Base-by-base conservation (phyloP, 2,329 filamentous ascomycete species). In the Neonectria punicea region DNA sequence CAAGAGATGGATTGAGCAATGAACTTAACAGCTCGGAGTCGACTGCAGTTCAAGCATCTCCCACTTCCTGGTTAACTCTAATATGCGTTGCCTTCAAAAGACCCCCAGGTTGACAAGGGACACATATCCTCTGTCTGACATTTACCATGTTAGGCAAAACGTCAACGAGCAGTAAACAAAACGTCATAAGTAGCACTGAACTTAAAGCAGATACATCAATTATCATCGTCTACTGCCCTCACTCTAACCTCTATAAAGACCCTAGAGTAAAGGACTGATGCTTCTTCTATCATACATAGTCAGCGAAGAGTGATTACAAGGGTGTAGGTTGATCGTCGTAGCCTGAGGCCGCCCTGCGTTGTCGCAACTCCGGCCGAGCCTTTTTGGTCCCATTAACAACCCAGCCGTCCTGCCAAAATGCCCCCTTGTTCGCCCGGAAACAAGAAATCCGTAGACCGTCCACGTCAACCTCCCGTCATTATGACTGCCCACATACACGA, bases 391-490 rank as follows among this genome's bases (percentile, higher is more conserved):
- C 69, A 70, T 73, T 72, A 63, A 63, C 61, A 73, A 72, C 72
- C 72, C 66, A 71, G 71, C 66, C 68, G 65, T 70, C 73, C 73
- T 73, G 61, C 71, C 67, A 69, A 71, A 74, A 65, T 70, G 67
- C 68, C 68, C 72, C 71, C 69, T 57, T 74, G 59, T 74, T 74
- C 73, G 73, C 73, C 73, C 53, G 65, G 72, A 74, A 74, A 73
- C 70, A 67, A 70, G 65, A 68, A 74, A 69, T 66, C 67, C 74
- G 69, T 73, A 75, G 71, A 67, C 70, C 61, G 50, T 64, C 61
- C 67, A 74, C 74, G 57, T 71, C 75, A 74, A 68, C 71, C 63
- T 67, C 74, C 67, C 67, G 58, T 75, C 70, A 73, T 78, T 76
- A 74, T 73, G 66, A 73, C 72, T 67, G 64, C 67, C 68, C 68